Conservation (phyloP, 2,329 filamentous ascomycete genomes). For the Blumeriella jaapii region DNA sequence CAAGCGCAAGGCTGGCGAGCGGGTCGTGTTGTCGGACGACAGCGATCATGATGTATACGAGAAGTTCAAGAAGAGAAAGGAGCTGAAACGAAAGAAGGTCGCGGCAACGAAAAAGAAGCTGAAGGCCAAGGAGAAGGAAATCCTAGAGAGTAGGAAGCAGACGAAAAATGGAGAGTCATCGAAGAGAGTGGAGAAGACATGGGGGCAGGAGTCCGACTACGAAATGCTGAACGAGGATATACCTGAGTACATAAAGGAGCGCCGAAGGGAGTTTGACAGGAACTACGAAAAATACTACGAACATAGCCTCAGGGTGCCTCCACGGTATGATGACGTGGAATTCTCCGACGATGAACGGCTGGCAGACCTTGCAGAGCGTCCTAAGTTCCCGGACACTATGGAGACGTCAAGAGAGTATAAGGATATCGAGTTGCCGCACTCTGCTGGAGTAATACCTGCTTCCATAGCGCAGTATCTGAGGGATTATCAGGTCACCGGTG, state of each 20-base stretch:
- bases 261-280: slow-evolving; percentile 59
- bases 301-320: slow-evolving; percentile 64
- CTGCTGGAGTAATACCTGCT: slow-evolving; percentile 72
- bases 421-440: slow-evolving; percentile 64
- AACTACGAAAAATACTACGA: slow-evolving; percentile 47
- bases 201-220: slow-evolving; percentile 23
- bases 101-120: slow-evolving; percentile 35
- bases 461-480: slow-evolving; percentile 84
- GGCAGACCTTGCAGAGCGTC: slow-evolving; percentile 54
- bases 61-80: slow-evolving; percentile 50
- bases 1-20: slow-evolving; percentile 25
- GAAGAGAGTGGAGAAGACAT: slow-evolving; percentile 17
- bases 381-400: slow-evolving; percentile 49
- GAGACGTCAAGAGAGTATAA: slow-evolving; percentile 59
- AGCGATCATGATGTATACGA: slow-evolving; percentile 50
- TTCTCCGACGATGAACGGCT: slow-evolving; percentile 61
- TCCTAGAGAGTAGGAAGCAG: slow-evolving; percentile 13
- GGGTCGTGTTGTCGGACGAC: slow-evolving; percentile 42
- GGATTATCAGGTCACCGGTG: slow-evolving; percentile 82
- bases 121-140: slow-evolving; percentile 35
- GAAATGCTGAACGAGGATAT: slow-evolving; percentile 31
- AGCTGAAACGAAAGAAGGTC: slow-evolving; percentile 39
- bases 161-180: slow-evolving; percentile 19
- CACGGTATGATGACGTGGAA: slow-evolving; percentile 61
- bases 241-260: slow-evolving; percentile 60